Percentiles rank a stretch among this genome's conserved stretches.
phyloP scores from a whole-genome alignment of 768 basidiomycete genomes.

The Rhizopogon rudus region DNA sequence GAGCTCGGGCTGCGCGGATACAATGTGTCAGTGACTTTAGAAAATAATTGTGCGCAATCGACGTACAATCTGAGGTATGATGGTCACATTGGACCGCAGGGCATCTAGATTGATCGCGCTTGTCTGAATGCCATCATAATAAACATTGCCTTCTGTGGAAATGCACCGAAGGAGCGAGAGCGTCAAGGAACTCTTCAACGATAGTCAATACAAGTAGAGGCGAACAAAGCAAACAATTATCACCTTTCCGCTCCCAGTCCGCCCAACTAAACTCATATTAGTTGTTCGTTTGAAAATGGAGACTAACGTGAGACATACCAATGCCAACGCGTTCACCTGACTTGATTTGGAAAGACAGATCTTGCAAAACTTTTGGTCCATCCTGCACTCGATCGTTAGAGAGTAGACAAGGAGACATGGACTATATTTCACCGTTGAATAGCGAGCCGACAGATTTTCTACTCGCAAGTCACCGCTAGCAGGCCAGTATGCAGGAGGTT shows the following conservation, averaged over 20 bases:
- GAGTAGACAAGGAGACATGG: not conserved
- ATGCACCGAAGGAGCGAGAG: slow-evolving; percentile 52
- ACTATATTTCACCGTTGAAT: slow-evolving; percentile 27
- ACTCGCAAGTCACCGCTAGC: slow-evolving; percentile 49
- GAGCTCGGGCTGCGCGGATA: slow-evolving; percentile 35
- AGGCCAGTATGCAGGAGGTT: slow-evolving; percentile 66
- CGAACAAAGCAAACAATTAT: slow-evolving; percentile 4
- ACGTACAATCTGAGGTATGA: slow-evolving; percentile 53
- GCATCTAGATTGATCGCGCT: slow-evolving; percentile 46
- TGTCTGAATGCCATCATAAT: slow-evolving; percentile 45
- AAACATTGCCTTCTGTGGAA: slow-evolving; percentile 45
- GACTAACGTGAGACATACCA: slow-evolving; percentile 25
- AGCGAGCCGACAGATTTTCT: slow-evolving; percentile 47
- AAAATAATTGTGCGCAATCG: not conserved
- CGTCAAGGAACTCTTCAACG: slow-evolving; percentile 41
- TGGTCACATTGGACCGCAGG: slow-evolving; percentile 49
- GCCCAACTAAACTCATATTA: slow-evolving; percentile 37
- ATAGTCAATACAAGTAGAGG: not conserved
- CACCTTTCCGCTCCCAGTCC: slow-evolving; percentile 55
- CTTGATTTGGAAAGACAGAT: slow-evolving; percentile 45
- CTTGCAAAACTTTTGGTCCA: slow-evolving; percentile 52
- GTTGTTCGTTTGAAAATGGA: not conserved
- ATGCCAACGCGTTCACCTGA: slow-evolving; percentile 57
- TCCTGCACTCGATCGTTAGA: slow-evolving; percentile 25
- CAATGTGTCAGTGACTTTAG: not conserved